phyloP scores from a whole-genome alignment of 2,329 filamentous ascomycete species.

The Colletotrichum kahawae region DNA sequence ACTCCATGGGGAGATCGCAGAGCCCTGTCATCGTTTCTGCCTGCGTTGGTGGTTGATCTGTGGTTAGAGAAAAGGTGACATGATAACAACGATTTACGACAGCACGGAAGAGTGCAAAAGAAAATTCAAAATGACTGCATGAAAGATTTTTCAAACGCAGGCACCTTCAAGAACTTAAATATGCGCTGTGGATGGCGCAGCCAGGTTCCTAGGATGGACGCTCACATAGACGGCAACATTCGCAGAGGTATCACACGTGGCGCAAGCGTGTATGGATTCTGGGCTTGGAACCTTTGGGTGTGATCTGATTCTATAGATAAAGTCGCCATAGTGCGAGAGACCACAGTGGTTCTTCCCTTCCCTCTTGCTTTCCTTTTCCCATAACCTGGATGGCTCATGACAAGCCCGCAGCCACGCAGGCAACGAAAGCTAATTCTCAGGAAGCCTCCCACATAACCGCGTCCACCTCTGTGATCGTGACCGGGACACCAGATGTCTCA shows the following conservation, averaged over 20 bases:
- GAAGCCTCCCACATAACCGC: neutral
- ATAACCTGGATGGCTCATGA: neutral
- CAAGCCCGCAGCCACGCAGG: neutral
- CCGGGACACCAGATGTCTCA: neutral
- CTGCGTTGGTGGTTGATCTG: neutral
- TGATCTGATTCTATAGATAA: neutral
- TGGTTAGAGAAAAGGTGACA: neutral
- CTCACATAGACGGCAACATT: neutral
- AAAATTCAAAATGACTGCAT: neutral
- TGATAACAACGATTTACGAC: neutral
- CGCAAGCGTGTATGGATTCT: neutral
- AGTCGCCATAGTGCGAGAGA: neutral
- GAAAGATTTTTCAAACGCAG: neutral
- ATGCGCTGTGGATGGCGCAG: neutral
- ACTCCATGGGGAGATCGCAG: neutral
- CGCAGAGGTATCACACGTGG: neutral
- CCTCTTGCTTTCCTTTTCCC: neutral
- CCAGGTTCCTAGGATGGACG: rapidly evolving
- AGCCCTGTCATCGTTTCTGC: neutral
- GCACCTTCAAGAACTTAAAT: neutral
- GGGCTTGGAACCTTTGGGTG: neutral
- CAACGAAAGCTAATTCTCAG: neutral
- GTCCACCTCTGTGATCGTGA: neutral
- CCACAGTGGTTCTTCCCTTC: neutral
- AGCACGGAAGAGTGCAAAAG: neutral